phyloP scores from a whole-genome alignment of 371 early-diverging fungal species.

The Haplosporangium sp. region DNA sequence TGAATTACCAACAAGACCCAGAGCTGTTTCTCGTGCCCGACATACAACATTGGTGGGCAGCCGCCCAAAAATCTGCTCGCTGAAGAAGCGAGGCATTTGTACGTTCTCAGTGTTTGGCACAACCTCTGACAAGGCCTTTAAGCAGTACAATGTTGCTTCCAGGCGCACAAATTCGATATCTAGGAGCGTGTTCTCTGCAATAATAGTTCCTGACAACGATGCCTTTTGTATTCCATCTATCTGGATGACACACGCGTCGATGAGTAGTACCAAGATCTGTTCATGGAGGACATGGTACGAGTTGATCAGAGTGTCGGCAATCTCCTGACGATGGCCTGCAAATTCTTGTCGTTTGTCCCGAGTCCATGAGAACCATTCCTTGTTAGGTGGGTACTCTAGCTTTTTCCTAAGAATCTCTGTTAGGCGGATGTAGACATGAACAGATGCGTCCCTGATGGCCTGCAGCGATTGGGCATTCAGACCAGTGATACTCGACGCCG shows the following conservation, averaged over 20 bases:
- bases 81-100: constrained; percentile 71
- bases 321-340: constrained; percentile 76
- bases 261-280: constrained; percentile 68
- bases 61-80: constrained; percentile 64
- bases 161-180: constrained; percentile 40
- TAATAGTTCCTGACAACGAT: constrained; percentile 41
- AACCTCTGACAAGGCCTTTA: constrained; percentile 80
- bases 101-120: constrained; percentile 63
- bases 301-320: constrained; percentile 79
- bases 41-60: constrained; percentile 56
- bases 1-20: constrained; percentile 63
- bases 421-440: constrained; percentile 63
- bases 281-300: constrained; percentile 76
- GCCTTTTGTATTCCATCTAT: constrained; percentile 55
- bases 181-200: constrained; percentile 8
- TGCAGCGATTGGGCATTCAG: constrained; percentile 29
- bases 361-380: constrained; percentile 68
- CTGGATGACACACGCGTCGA: constrained; percentile 63
- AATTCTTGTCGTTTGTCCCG: constrained; percentile 72
- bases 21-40: constrained; percentile 62
- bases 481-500: constrained; percentile 38
- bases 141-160: constrained; percentile 72
- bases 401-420: constrained; percentile 65
- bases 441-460: constrained; percentile 50
- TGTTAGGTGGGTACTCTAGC: constrained; percentile 67